phyloP scores from a whole-genome alignment of 768 basidiomycete genomes.

The Pleurotus tuber-regium region DNA sequence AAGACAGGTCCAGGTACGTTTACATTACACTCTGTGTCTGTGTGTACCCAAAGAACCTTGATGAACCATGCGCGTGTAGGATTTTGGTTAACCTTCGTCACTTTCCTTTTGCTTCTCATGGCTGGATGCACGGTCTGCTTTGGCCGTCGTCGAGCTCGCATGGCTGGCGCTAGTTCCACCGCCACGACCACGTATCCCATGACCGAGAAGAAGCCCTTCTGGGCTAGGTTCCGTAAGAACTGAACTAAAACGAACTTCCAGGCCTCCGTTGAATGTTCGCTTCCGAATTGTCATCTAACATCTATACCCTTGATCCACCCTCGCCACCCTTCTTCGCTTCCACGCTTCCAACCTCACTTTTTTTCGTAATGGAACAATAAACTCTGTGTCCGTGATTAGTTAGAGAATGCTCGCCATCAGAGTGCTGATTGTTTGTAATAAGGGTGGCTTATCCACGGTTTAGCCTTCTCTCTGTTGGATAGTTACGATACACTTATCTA shows the following conservation, averaged over 20 bases:
- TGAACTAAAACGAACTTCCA: too few species aligned
- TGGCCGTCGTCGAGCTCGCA: constrained; percentile 56
- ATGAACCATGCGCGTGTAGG: constrained; percentile 35
- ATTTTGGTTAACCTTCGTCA: constrained; percentile 74
- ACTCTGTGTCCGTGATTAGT: too few species aligned
- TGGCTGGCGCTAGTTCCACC: constrained; percentile 32
- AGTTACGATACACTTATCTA: too few species aligned
- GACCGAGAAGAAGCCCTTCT: constrained; percentile 10
- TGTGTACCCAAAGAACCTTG: background rate
- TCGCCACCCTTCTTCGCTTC: too few species aligned
- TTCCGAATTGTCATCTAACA: background rate
- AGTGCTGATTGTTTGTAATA: too few species aligned
- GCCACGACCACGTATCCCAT: background rate
- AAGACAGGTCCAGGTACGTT: constrained; percentile 61
- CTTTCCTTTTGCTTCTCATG: constrained; percentile 60
- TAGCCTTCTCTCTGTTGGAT: too few species aligned
- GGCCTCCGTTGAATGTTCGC: too few species aligned
- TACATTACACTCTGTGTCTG: constrained; percentile 2
- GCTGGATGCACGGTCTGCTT: constrained; percentile 72
- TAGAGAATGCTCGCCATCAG: too few species aligned
- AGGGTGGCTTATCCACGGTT: too few species aligned
- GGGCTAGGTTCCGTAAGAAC: constrained; percentile 14
- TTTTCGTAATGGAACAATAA: too few species aligned
- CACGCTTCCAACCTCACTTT: too few species aligned
- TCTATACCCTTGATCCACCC: too few species aligned